Percentiles rank a stretch among this genome's conserved stretches.
phyloP scores from a whole-genome alignment of 2,329 filamentous ascomycete genomes.

The Clonostachys rosea region DNA sequence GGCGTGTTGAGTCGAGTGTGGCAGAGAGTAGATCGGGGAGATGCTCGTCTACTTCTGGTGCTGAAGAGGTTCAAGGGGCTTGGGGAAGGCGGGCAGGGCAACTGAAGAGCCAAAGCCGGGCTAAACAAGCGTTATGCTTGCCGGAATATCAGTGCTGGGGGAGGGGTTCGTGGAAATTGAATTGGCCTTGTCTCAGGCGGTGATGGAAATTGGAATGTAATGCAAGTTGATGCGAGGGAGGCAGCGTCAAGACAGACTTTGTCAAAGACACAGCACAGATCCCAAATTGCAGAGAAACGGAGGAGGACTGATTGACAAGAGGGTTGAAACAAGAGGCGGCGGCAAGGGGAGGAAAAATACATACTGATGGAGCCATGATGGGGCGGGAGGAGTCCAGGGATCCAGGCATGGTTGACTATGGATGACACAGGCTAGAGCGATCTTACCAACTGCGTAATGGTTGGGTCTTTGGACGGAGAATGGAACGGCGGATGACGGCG shows the following conservation, averaged over 20 bases:
- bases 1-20: constrained; percentile 5
- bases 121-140: neutral
- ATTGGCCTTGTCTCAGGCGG: too few species aligned
- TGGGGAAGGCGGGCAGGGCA: neutral
- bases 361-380: constrained; percentile 59
- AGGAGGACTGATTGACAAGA: neutral
- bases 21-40: neutral
- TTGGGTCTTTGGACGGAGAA: too few species aligned
- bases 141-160: neutral
- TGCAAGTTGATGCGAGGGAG: too few species aligned
- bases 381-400: constrained; percentile 57
- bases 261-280: constrained; percentile 2
- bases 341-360: constrained; percentile 20
- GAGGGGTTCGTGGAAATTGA: neutral
- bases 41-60: neutral
- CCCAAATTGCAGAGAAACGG: constrained; percentile 1
- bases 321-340: constrained; percentile 3
- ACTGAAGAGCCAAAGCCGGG: constrained; percentile 1
- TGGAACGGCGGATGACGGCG: too few species aligned
- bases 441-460: too few species aligned
- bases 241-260: too few species aligned
- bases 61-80: neutral
- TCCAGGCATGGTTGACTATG: constrained; percentile 38
- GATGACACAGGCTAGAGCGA: too few species aligned
- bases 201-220: too few species aligned